Percentiles rank a stretch among this genome's conserved stretches.
Conservation (phyloP, 1,284 basidiomycete genomes). For the Ustilago trichophora region DNA sequence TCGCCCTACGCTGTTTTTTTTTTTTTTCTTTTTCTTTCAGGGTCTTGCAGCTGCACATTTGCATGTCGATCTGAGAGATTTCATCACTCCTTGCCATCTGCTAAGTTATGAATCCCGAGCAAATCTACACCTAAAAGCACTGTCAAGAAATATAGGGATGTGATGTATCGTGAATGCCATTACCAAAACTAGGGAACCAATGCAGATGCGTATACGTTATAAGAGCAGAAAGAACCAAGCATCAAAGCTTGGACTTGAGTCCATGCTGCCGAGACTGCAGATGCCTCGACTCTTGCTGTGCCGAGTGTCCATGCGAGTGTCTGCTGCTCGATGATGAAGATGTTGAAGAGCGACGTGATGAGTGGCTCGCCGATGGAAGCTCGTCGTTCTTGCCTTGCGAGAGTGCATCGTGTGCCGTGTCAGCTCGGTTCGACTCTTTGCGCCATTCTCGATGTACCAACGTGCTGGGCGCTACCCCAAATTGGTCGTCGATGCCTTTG, state of each 20-base stretch:
- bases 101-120: too few relatives aligned
- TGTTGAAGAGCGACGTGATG: not conserved
- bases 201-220: too few relatives aligned
- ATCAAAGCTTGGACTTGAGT: slow-evolving; percentile 21
- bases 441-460: slow-evolving; percentile 50
- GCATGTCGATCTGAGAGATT: too few relatives aligned
- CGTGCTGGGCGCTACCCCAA: slow-evolving; percentile 62
- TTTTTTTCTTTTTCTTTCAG: too few relatives aligned
- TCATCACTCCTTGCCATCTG: too few relatives aligned
- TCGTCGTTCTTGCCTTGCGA: slow-evolving; percentile 13
- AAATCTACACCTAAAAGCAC: too few relatives aligned
- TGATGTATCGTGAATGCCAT: too few relatives aligned
- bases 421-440: slow-evolving; percentile 31
- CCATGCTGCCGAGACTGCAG: slow-evolving; percentile 1
- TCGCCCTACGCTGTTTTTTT: too few relatives aligned
- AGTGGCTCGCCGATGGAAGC: not conserved
- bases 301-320: slow-evolving; percentile 1
- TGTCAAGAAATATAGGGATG: too few relatives aligned
- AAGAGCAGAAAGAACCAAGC: too few relatives aligned
- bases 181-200: too few relatives aligned
- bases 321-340: slow-evolving; percentile 5
- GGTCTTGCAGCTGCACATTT: too few relatives aligned
- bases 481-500: slow-evolving; percentile 40
- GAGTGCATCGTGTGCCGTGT: slow-evolving; percentile 7
- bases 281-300: not conserved